phyloP scores from a whole-genome alignment of 305 asterid species.

The Fraxinus floribunda region DNA sequence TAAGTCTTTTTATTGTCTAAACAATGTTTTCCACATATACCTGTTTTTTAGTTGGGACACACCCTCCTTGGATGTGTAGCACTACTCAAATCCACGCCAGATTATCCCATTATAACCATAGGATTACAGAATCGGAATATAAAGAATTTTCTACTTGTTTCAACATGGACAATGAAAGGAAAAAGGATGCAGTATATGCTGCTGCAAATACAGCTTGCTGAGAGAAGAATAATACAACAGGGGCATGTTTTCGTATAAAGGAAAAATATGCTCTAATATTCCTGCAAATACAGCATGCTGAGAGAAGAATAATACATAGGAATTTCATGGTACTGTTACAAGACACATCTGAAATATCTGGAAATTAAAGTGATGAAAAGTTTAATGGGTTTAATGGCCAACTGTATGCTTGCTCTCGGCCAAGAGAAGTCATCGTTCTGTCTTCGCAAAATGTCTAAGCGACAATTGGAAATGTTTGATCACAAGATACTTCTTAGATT shows the following conservation, averaged over 20 bases:
- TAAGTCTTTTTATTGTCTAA: too few relatives aligned
- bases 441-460: neutral
- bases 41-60: too few relatives aligned
- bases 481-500: neutral
- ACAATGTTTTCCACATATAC: too few relatives aligned
- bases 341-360: neutral
- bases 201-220: neutral
- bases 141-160: neutral
- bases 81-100: neutral
- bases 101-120: neutral
- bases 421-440: neutral
- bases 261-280: neutral
- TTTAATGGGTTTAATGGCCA: neutral
- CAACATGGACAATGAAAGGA: neutral
- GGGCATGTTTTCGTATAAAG: neutral
- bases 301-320: conserved; percentile 4
- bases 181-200: neutral
- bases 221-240: neutral
- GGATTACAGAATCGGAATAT: neutral
- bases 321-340: neutral
- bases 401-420: neutral
- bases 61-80: too few relatives aligned
- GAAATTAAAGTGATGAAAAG: conserved; percentile 1
- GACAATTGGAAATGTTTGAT: neutral
- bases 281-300: conserved; percentile 9